A percentile compares a stretch with the other conserved stretches of the same genome.
Conservation (phyloP, 2,329 filamentous ascomycete species). For the Xylaria digitata region DNA sequence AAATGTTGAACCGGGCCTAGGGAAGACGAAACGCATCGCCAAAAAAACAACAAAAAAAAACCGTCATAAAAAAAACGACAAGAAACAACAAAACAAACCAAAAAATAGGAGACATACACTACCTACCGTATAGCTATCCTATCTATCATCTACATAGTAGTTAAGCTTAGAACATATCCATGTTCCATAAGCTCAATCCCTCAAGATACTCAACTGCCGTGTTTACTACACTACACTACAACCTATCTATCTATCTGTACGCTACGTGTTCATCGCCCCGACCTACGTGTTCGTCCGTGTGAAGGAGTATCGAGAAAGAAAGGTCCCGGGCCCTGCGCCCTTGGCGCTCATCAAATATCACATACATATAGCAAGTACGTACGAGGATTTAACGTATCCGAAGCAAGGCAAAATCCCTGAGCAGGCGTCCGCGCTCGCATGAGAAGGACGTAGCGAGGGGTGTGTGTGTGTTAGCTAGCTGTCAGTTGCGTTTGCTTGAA, state of each 20-base stretch:
- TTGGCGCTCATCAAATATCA: constrained; percentile 1
- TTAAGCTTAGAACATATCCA: too few relatives aligned
- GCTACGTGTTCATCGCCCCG: constrained; percentile 8
- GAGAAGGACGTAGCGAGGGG: too few relatives aligned
- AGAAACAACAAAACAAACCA: not conserved
- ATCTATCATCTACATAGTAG: not conserved
- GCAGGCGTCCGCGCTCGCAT: too few relatives aligned
- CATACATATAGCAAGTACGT: not conserved
- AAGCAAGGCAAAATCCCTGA: constrained; percentile 1
- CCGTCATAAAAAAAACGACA: not conserved
- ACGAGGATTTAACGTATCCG: not conserved
- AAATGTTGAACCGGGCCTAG: too few relatives aligned
- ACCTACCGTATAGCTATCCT: not conserved
- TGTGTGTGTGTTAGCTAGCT: too few relatives aligned
- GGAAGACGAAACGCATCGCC: too few relatives aligned
- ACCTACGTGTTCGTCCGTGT: constrained; percentile 20
- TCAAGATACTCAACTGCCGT: constrained; percentile 9
- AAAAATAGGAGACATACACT: not conserved
- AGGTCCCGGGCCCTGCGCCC: constrained; percentile 5
- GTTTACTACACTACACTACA: not conserved
- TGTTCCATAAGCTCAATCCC: not conserved
- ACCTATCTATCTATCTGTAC: not conserved
- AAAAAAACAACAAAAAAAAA: too few relatives aligned
- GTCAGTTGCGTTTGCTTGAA: too few relatives aligned
- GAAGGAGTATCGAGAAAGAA: not conserved